Evolutionary conservation across 345 rosid species (phyloP).

Genomic region (Passiflora organensis): DNA sequence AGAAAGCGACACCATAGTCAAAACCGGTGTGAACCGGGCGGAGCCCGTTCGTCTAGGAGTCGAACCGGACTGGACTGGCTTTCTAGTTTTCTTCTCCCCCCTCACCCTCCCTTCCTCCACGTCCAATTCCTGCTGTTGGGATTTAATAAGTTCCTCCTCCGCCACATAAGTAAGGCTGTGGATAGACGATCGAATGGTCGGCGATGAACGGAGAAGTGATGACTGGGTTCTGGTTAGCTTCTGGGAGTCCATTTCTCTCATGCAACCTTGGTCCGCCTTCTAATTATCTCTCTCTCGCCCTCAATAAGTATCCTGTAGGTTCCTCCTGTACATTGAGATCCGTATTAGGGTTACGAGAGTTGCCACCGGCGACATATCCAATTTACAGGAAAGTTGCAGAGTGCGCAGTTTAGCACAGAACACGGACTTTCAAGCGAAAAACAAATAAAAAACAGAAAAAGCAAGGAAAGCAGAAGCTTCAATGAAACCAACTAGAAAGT

Average conservation of each 20-base stretch:
- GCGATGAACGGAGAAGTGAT: conserved; percentile 76
- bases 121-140: too few species aligned
- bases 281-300: conserved; percentile 11
- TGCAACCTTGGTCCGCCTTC: not conserved
- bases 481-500: not conserved
- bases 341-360: conserved; percentile 28
- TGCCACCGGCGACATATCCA: conserved; percentile 43
- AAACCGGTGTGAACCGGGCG: too few species aligned
- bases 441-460: too few species aligned
- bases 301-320: conserved; percentile 6
- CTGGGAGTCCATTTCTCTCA: conserved; percentile 51
- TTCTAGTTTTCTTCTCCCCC: too few species aligned
- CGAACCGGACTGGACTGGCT: too few species aligned
- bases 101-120: too few species aligned
- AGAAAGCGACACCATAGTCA: too few species aligned
- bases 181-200: conserved; percentile 79
- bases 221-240: conserved; percentile 76
- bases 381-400: conserved; percentile 25
- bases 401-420: conserved; percentile 30
- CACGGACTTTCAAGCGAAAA: too few species aligned
- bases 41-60: too few species aligned
- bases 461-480: too few species aligned
- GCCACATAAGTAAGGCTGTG: conserved; percentile 66
- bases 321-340: conserved; percentile 50
- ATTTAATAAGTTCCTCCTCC: conserved; percentile 49